A percentile compares a stretch with the other conserved stretches of the same genome.
phyloP scores from a whole-genome alignment of 108 stramenopile genomes.

The Pseudonitzschia pungens region DNA sequence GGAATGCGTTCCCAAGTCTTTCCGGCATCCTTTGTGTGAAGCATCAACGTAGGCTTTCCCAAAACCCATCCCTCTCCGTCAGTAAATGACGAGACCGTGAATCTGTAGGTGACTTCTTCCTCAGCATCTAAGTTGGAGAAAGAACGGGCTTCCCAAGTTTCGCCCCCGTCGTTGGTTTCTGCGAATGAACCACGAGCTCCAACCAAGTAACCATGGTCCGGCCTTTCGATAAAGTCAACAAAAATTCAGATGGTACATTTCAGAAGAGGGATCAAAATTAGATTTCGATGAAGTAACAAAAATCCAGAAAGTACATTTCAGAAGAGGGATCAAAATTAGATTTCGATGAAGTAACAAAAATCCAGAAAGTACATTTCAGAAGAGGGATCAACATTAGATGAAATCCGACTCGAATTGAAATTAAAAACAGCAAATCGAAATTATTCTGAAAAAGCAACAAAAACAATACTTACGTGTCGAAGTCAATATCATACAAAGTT shows the following conservation, averaged over 20 bases:
- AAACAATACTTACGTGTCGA: conserved; percentile 59
- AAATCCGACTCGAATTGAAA: too few species aligned
- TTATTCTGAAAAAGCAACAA: neutral
- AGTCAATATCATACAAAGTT: conserved; percentile 94
- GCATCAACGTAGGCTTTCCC: conserved; percentile 92
- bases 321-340: neutral
- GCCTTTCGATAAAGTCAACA: conserved; percentile 18
- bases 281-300: neutral
- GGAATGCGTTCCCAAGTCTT: conserved; percentile 97
- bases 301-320: neutral
- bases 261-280: neutral
- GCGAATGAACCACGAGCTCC: conserved; percentile 96
- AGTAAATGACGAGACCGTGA: conserved; percentile 83
- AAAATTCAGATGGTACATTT: neutral
- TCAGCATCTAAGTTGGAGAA: conserved; percentile 96
- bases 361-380: neutral
- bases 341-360: neutral
- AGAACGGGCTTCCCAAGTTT: conserved; percentile 90
- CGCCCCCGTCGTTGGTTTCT: conserved; percentile 93
- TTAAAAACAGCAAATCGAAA: conserved; percentile 4
- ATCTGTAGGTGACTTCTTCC: conserved; percentile 94
- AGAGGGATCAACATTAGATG: neutral
- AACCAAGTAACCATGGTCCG: conserved; percentile 94
- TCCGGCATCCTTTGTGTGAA: conserved; percentile 93
- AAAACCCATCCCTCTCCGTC: conserved; percentile 96